phyloP scores from a whole-genome alignment of 2,329 filamentous ascomycete species.

The Fusarium nematophilum region DNA sequence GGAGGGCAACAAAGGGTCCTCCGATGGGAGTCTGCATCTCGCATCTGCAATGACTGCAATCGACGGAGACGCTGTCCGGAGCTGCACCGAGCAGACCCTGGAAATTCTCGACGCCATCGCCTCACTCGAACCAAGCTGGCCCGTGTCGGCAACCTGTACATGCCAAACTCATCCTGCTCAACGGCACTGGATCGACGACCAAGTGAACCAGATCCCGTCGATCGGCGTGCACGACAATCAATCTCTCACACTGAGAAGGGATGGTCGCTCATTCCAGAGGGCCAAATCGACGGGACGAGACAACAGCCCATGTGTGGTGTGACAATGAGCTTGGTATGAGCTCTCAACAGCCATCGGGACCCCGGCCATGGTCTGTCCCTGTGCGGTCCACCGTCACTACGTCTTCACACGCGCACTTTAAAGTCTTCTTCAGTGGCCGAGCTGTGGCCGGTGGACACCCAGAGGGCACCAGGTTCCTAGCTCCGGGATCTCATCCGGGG shows the following conservation, averaged over 20 bases:
- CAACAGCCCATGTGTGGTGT: conserved; percentile 46
- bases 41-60: no score
- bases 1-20: conserved; percentile 9
- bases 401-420: conserved; percentile 36
- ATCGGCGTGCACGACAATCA: conserved; percentile 36
- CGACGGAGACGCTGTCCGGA: conserved; percentile 16
- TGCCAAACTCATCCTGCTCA: conserved; percentile 28
- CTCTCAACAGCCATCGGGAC: conserved; percentile 36
- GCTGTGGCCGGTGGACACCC: conserved; percentile 18
- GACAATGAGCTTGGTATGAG: conserved; percentile 41
- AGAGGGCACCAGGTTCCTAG: conserved; percentile 14
- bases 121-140: conserved; percentile 30
- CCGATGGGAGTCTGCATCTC: not conserved
- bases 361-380: conserved; percentile 39
- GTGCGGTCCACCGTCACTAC: conserved; percentile 33
- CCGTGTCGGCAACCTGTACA: conserved; percentile 4
- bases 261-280: conserved; percentile 36
- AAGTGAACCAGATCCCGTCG: conserved; percentile 41
- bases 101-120: conserved; percentile 25
- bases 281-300: conserved; percentile 42
- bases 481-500: conserved; percentile 33
- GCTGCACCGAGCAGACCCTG: conserved; percentile 17
- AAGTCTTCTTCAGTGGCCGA: conserved; percentile 28
- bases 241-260: conserved; percentile 37
- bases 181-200: conserved; percentile 35